Evolutionary conservation across 768 basidiomycete species (phyloP).

Genomic region (Leccinum disarticulatum): DNA sequence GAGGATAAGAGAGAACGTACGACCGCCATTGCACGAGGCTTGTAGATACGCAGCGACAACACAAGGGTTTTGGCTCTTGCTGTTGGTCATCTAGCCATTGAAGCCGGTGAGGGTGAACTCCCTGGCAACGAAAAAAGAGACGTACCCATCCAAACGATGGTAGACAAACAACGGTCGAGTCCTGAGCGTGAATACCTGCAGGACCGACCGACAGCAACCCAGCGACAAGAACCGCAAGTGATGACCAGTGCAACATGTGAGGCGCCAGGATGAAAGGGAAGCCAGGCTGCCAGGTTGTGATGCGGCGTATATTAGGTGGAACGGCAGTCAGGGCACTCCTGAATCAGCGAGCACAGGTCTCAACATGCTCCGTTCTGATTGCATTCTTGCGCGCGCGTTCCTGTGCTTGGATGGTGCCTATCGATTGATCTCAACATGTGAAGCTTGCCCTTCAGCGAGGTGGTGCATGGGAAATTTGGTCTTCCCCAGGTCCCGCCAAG

Average conservation of each 20-base stretch:
- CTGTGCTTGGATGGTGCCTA: background rate
- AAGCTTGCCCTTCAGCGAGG: too few species aligned
- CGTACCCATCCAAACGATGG: conserved; percentile 30
- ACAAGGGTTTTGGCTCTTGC: conserved; percentile 48
- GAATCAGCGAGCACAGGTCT: background rate
- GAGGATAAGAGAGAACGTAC: conserved; percentile 30
- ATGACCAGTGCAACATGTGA: conserved; percentile 8
- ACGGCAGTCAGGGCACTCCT: background rate
- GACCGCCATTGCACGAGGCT: conserved; percentile 41
- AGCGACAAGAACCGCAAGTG: conserved; percentile 17
- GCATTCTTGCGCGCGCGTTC: background rate
- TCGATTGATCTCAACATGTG: too few species aligned
- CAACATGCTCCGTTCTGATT: background rate
- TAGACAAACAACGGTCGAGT: conserved; percentile 21
- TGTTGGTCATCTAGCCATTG: conserved; percentile 37
- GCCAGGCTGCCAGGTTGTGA: background rate
- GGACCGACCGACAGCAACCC: conserved; percentile 20
- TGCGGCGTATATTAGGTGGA: background rate
- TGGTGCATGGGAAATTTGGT: too few species aligned
- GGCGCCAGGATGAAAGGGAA: conserved; percentile 9
- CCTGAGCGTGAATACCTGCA: conserved; percentile 20
- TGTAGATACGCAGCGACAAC: conserved; percentile 43
- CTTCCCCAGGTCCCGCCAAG: too few species aligned
- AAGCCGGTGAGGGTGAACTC: too few species aligned
- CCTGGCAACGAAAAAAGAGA: background rate